Conservation (phyloP, 345 rosid genomes). For the Populus tremula region DNA sequence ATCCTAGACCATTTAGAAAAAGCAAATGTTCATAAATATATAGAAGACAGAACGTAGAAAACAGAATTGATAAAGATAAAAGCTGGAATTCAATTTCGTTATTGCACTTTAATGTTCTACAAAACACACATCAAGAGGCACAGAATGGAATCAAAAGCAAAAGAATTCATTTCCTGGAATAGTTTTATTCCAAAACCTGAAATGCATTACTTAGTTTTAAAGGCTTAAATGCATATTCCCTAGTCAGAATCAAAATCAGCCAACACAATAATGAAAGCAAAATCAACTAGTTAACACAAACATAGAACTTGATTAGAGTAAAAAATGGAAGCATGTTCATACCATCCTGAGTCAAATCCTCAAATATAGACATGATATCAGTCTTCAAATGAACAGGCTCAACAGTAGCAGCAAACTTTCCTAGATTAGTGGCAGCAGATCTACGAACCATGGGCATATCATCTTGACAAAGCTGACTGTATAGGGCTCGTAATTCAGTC, state of each 20-base stretch:
- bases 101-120: too few species aligned
- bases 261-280: not conserved
- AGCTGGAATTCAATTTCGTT: too few species aligned
- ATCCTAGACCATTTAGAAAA: too few species aligned
- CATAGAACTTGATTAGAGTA: not conserved
- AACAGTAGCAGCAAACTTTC: conserved; percentile 92
- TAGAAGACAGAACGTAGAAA: too few species aligned
- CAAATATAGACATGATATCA: conserved; percentile 83
- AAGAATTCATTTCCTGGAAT: too few species aligned
- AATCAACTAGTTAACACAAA: not conserved
- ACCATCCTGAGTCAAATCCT: conserved; percentile 97
- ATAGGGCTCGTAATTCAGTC: conserved; percentile 65
- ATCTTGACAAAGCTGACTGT: conserved; percentile 86
- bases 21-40: too few species aligned
- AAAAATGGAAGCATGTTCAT: conserved; percentile 10
- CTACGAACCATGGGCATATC: conserved; percentile 99
- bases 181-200: too few species aligned
- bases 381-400: conserved; percentile 76
- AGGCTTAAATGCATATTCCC: not conserved
- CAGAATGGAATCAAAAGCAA: too few species aligned
- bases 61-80: too few species aligned
- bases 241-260: not conserved
- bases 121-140: too few species aligned
- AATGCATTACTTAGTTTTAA: too few species aligned
- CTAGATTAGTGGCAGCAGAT: conserved; percentile 90